Base-by-base conservation (phyloP, 306 rosid genomes). In the Ormosia emarginata region DNA sequence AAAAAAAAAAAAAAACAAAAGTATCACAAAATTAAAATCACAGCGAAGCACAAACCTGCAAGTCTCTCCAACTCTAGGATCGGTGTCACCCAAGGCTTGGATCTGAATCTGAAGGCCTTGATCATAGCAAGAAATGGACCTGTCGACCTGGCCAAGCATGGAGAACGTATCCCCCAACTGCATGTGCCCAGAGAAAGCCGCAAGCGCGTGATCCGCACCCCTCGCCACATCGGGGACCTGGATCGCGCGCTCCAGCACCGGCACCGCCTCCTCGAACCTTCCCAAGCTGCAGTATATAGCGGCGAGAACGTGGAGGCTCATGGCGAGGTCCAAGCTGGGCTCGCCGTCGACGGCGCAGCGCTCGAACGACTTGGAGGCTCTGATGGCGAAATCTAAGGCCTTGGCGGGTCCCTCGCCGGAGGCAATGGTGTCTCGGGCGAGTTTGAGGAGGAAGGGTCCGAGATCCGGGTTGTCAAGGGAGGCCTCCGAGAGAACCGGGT, bases 391-490 rank as follows among this genome's bases (percentile, higher is more conserved):
- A 59, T 96, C 99, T 6, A 93, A 74, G 5, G 99, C 98, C 85
- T 87, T 96, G 59, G 84, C 85, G 10, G 98, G 99, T 0, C 99
- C 98, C 0, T 96, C 99, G 6, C 99, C 98, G 1, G 98, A 93
- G 39, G 99, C 98, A 36, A 96, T 96, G 9, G 99, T 91, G 72
- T 93, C 97, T 0, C 98, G 87, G 11, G 99, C 98, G 0, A 96
- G 86, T 78, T 96, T 93, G 13, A 96, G 98, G 1, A 95, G 95
- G 59, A 95, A 95, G 2, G 99, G 99, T 1, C 97, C 99, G 62
- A 96, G 99, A 96, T 96, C 99, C 56, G 99, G 98, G 81, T 96
- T 96, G 84, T 96, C 98, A 1, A 96, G 93, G 1, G 97, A 92
- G 36, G 94, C 87, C 29, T 92, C 98, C 0, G 93, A 81, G 39